phyloP scores from a whole-genome alignment of 2,329 filamentous ascomycete genomes.

The Claviceps citrina region DNA sequence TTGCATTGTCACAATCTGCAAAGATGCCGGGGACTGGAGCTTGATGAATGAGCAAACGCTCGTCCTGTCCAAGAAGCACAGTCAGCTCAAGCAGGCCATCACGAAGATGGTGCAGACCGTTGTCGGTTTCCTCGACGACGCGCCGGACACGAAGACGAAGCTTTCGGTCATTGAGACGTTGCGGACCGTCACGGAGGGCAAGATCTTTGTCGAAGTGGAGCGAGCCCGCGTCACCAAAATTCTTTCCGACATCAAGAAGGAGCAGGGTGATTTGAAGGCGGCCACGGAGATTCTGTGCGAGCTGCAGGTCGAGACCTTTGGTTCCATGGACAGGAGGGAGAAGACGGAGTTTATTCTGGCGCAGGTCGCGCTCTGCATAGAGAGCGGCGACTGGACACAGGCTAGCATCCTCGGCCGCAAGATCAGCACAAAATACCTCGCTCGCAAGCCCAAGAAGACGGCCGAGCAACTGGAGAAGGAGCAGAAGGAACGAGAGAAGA shows the following conservation, averaged over 20 bases:
- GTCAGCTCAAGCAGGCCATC: constrained; percentile 96
- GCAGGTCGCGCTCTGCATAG: constrained; percentile 87
- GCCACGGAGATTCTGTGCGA: constrained; percentile 91
- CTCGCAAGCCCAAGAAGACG: constrained; percentile 81
- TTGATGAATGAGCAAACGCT: constrained; percentile 93
- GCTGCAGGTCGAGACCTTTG: constrained; percentile 96
- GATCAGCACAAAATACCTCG: constrained; percentile 87
- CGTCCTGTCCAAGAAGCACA: constrained; percentile 96
- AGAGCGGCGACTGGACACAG: constrained; percentile 91
- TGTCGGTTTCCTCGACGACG: constrained; percentile 79
- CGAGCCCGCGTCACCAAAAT: constrained; percentile 88
- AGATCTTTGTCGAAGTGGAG: constrained; percentile 99
- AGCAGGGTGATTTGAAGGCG: constrained; percentile 78
- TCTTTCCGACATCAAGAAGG: constrained; percentile 92
- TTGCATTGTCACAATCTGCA: constrained; percentile 84
- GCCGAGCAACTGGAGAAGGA: constrained; percentile 82
- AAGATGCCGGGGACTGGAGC: constrained; percentile 82
- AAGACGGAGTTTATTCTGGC: constrained; percentile 98
- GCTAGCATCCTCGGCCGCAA: constrained; percentile 87
- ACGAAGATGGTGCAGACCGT: constrained; percentile 98
- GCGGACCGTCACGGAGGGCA: constrained; percentile 92
- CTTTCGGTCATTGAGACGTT: constrained; percentile 87
- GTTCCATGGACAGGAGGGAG: constrained; percentile 90
- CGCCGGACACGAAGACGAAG: constrained; percentile 74
- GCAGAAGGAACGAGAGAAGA: constrained; percentile 74